phyloP scores from a whole-genome alignment of 495 filamentous ascomycete genomes.

The Pseudevernia furfuracea region DNA sequence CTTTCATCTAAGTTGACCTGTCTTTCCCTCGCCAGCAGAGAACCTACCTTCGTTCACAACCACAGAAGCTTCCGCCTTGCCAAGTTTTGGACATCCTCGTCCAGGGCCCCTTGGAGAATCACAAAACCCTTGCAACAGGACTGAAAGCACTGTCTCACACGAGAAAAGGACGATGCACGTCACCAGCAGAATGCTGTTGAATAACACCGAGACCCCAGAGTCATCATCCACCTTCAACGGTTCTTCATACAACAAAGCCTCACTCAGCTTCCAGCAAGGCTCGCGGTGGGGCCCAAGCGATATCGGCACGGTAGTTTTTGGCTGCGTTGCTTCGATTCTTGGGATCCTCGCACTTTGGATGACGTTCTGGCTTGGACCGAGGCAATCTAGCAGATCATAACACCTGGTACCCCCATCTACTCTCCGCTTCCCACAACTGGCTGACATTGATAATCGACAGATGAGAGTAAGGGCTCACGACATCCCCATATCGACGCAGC shows the following conservation, averaged over 20 bases:
- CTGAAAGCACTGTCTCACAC: background rate
- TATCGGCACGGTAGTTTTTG: constrained; percentile 3
- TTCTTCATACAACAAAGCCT: background rate
- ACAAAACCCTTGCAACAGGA: background rate
- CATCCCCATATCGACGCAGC: background rate
- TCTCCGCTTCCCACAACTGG: background rate
- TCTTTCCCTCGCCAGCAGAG: no score
- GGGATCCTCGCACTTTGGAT: background rate
- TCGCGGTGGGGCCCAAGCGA: constrained; percentile 1
- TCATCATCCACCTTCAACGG: background rate
- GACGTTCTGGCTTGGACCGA: background rate
- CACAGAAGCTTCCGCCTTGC: no score
- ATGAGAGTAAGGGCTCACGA: background rate
- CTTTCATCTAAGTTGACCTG: no score
- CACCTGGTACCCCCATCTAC: background rate
- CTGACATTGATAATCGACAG: background rate
- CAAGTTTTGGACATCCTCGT: no score
- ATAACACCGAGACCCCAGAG: background rate
- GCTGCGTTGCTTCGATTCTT: constrained; percentile 9
- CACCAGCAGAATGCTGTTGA: background rate
- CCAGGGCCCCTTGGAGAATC: background rate
- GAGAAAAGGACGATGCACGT: no score
- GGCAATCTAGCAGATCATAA: background rate
- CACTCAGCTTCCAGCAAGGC: background rate
- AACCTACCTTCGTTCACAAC: no score